Base-by-base conservation (phyloP, 2,329 filamentous ascomycete genomes). In the Fusarium sp. region DNA sequence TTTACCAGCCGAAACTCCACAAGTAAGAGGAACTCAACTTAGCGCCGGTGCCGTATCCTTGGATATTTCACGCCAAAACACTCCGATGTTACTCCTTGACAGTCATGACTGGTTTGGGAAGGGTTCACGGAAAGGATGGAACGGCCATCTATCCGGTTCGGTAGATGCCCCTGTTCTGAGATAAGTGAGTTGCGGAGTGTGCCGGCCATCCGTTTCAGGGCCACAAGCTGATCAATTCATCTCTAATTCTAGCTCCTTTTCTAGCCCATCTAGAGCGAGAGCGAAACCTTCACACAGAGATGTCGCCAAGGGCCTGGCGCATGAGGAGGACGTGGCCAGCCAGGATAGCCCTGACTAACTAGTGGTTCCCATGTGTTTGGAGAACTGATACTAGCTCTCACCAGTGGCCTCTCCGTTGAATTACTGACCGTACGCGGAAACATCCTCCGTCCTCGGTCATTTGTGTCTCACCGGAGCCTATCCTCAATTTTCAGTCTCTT, bases 221-320 rank as follows among this genome's bases (percentile, higher is more conserved):
- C 60, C 32, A 25, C 40, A 27, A 63, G 60, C 43, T 63, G 60
- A 52, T 52, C 59, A 62, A 50, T 54, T 22, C 60, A 40, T 54
- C 25, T 10, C 20, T 54, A 37, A 54, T 63, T 63, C 45, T 54
- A 35, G 60, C 47, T 35, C 32, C 37, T 63, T n/a, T 37, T 54
- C 60, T 54, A 33, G 22, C 25, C 17, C 27, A 12, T 54, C 30
- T n/a, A 20, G 60, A 22, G 45, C 32, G 32, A 35, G 15, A 20
- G 33, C 32, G 52, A 35, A 57, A 57, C 32, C 9, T 17, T 25
- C 17, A 32, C 17, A 32, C 22, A 27, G 17, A 40, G 45, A 20
- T 14, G 22, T n/a, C 45, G 33, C 35, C 60, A 54, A 25, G 47
- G 50, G n/a, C 43, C 50, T 43, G 33, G 27, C 35, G 47, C 50